Conservation (phyloP, 208 protist species). For the Crithidia thermophila region DNA sequence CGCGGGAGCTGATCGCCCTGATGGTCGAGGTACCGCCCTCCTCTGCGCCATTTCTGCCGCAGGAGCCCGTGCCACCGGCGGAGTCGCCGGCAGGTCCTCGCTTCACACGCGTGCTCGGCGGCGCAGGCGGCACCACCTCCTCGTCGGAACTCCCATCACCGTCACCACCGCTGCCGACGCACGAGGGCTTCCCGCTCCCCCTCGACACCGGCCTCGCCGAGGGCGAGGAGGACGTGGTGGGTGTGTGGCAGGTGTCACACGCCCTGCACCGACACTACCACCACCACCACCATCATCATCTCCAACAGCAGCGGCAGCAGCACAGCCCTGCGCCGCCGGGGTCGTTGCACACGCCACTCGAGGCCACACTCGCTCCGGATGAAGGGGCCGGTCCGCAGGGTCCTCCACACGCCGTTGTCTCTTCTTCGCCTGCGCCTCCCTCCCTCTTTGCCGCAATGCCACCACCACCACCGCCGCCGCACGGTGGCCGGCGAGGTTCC, state of each 20-base stretch:
- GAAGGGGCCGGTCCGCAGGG: too few species aligned
- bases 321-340: background rate
- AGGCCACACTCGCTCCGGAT: slow-evolving; percentile 4
- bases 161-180: too few species aligned
- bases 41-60: background rate
- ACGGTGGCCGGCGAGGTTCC: background rate
- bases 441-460: too few species aligned
- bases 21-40: background rate
- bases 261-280: too few species aligned
- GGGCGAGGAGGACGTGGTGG: too few species aligned
- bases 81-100: background rate
- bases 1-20: background rate
- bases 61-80: background rate
- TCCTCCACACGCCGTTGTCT: too few species aligned
- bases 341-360: background rate
- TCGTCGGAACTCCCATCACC: too few species aligned
- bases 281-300: too few species aligned
- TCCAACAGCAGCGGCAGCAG: background rate
- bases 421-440: too few species aligned
- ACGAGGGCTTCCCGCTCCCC: slow-evolving; percentile 6
- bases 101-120: too few species aligned
- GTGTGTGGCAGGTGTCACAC: too few species aligned
- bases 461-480: background rate
- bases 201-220: background rate
- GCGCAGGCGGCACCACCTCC: too few species aligned